These are phyloP conservation scores for Yarrowia sp. DNA, from an alignment of 805 yeast genomes.

Conservation along the genomic window DNA sequence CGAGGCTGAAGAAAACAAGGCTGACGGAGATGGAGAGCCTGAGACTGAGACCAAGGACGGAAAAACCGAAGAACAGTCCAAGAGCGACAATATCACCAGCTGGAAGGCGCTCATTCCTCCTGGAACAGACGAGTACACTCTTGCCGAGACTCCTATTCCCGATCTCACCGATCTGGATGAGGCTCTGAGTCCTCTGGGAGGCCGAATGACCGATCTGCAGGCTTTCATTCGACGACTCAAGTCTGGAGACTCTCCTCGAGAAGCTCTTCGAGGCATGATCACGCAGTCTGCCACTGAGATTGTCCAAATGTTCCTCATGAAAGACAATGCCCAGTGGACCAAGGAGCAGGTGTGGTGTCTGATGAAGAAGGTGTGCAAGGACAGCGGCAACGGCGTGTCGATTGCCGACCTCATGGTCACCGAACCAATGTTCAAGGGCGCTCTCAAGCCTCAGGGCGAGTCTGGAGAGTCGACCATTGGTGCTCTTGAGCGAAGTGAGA, in stretches of 20 bases:
- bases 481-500: constrained; percentile 79
- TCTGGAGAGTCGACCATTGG: constrained; percentile 59
- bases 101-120: constrained; percentile 28
- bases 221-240: constrained; percentile 85
- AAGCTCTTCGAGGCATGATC: constrained; percentile 80
- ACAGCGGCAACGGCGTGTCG: constrained; percentile 40
- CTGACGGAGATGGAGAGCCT: neutral
- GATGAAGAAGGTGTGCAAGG: constrained; percentile 60
- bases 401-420: constrained; percentile 44
- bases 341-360: constrained; percentile 89
- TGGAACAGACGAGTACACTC: constrained; percentile 39
- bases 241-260: constrained; percentile 82
- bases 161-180: constrained; percentile 55
- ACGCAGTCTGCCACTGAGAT: constrained; percentile 87
- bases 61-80: neutral
- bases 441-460: constrained; percentile 46
- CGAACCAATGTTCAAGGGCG: constrained; percentile 50
- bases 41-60: neutral
- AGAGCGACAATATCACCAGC: neutral
- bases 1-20: neutral
- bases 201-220: constrained; percentile 92
- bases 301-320: constrained; percentile 70
- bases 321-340: constrained; percentile 58
- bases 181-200: constrained; percentile 81
- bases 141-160: constrained; percentile 16